Percentiles rank a stretch among this genome's conserved stretches.
Conservation (phyloP, 1,284 basidiomycete genomes). For the Inonotus hispidus region DNA sequence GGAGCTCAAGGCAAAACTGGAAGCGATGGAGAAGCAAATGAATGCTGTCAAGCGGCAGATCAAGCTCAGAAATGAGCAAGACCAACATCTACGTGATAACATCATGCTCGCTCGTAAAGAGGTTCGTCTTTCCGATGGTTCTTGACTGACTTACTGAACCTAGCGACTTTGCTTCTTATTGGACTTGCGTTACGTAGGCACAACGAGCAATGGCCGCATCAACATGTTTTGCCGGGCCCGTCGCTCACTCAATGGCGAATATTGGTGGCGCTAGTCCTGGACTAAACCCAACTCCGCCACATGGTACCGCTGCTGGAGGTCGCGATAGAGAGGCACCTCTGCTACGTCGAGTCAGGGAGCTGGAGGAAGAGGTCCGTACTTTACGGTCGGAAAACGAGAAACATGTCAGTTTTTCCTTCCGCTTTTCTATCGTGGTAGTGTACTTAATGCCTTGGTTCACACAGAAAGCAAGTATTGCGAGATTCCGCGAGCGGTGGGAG, state of each 20-base stretch:
- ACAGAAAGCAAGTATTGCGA: constrained; percentile 77
- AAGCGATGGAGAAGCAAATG: constrained; percentile 49
- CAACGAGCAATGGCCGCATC: constrained; percentile 72
- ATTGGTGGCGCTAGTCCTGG: constrained; percentile 30
- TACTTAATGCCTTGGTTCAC: constrained; percentile 18
- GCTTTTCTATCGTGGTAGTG: not conserved
- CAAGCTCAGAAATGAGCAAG: constrained; percentile 68
- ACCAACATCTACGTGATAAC: constrained; percentile 69
- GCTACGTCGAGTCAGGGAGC: constrained; percentile 59
- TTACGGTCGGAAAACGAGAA: constrained; percentile 75
- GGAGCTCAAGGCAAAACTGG: constrained; percentile 52
- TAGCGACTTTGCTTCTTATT: constrained; percentile 6
- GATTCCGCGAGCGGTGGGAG: constrained; percentile 84
- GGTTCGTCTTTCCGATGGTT: constrained; percentile 33
- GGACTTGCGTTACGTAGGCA: constrained; percentile 40
- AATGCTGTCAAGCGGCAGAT: constrained; percentile 54
- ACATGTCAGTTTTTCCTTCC: constrained; percentile 37
- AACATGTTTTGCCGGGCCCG: constrained; percentile 41
- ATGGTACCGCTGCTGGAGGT: constrained; percentile 25
- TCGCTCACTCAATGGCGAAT: constrained; percentile 37
- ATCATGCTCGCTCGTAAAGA: constrained; percentile 75
- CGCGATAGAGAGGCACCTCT: constrained; percentile 65
- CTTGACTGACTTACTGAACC: constrained; percentile 9
- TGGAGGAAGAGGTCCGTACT: constrained; percentile 71
- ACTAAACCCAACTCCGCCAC: constrained; percentile 46